A percentile compares a stretch with the other conserved stretches of the same genome.
These are phyloP conservation scores for Petunia axillaris DNA, from an alignment of 257 asterid species.

Conservation along the genomic window DNA sequence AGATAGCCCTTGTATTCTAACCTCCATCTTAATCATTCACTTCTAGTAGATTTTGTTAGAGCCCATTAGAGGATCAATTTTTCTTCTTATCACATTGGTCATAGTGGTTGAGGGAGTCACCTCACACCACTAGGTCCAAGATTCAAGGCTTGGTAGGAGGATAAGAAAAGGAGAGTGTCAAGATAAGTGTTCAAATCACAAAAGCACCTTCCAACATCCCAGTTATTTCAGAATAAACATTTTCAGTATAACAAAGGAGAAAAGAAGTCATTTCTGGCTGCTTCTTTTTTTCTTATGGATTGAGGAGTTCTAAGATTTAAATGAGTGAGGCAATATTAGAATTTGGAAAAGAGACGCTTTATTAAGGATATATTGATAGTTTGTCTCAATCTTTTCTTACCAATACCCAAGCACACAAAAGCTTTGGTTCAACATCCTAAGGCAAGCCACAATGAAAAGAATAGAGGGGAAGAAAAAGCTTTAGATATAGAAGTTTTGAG, in stretches of 20 bases:
- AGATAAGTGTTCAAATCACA: background rate
- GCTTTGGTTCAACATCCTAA: background rate
- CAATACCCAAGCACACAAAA: background rate
- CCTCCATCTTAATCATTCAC: background rate
- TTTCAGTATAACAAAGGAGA: background rate
- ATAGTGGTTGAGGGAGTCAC: no score
- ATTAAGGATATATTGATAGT: background rate
- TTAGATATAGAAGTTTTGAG: background rate
- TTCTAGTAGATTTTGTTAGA: background rate
- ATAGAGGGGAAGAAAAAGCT: background rate
- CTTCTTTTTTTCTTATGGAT: background rate
- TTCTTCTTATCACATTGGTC: background rate
- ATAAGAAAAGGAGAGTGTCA: background rate
- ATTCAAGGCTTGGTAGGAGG: no score
- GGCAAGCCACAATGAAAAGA: background rate
- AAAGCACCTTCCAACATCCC: conserved; percentile 7
- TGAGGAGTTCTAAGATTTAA: background rate
- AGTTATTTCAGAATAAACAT: background rate
- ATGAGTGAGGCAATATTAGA: background rate
- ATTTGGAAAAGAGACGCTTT: background rate
- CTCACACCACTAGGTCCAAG: no score
- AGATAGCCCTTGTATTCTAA: background rate
- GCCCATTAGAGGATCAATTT: background rate
- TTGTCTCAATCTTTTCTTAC: background rate
- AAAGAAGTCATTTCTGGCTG: background rate